Base-by-base conservation (phyloP, 2,329 filamentous ascomycete genomes). In the Ilyonectria mors-panacis region DNA sequence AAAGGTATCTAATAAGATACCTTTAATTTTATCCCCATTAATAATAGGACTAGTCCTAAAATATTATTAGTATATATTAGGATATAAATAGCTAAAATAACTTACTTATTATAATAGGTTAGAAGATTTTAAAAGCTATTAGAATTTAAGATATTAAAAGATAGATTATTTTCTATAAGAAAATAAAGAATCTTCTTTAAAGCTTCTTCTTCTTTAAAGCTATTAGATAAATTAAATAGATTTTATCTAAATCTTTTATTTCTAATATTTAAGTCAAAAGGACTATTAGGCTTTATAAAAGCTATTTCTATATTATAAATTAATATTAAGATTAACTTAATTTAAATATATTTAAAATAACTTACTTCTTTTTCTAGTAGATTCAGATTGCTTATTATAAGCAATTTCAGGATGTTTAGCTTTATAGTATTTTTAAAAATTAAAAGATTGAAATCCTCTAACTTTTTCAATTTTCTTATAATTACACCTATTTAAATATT, bases 311-410 rank as follows among this genome's bases (percentile, higher is more conserved):
- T 8, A 35, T 35, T 35, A 35, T 35, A 4, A 35, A 35, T 35
- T 35, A 35, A 1, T 35, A 48, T 48, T 48, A 15, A 48, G 6
- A 26, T 48, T 48, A 48, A 13, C 15, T 48, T n/a, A 15, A 26
- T 23, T 48, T n/a, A 48, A 26, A 23, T 23, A 28, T 6, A n/a
- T n/a, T n/a, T n/a, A 17, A 48, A 48, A 15, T 48, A 26, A 13
- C 45, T 48, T 48, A 48, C 4, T 23, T 23, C 21, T 23, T 23
- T 23, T 23, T 23, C 21, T 23, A 23, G 21, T 23, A 23, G 21
- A 21, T 48, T 26, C 45, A 48, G 45, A 48, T 28, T 48, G 45
- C 21, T 48, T 28, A 48, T 48, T 48, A 26, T 48, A 48, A 26
- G 45, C 45, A 48, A 48, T 47, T 26, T 13, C 12, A 13, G 44